Conservation (phyloP, 75 land plant genomes). For the Selaginella tamariscina region DNA sequence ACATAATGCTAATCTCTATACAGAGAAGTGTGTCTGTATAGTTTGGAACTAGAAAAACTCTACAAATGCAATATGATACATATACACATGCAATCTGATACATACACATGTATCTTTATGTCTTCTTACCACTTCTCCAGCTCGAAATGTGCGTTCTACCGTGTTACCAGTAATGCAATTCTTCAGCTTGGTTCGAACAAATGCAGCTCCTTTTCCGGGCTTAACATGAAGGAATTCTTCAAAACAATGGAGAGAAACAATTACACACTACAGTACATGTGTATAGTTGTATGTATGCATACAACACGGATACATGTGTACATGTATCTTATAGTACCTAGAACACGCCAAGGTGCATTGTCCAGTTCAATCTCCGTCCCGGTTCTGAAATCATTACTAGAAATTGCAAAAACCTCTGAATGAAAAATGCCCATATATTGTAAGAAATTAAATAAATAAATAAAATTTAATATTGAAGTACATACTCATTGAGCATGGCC, state of each 20-base stretch:
- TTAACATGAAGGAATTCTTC: constrained; percentile 96
- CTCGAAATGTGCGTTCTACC: constrained; percentile 88
- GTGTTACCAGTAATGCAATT: constrained; percentile 83
- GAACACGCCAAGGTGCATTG: constrained; percentile 78
- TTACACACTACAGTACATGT: too few relatives aligned
- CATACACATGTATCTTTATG: too few relatives aligned
- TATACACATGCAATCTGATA: too few relatives aligned
- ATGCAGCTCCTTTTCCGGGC: constrained; percentile 98
- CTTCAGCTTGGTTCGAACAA: constrained; percentile 81
- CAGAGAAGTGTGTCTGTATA: too few relatives aligned
- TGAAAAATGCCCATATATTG: too few relatives aligned
- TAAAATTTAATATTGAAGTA: too few relatives aligned
- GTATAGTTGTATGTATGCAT: too few relatives aligned
- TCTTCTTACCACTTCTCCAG: constrained; percentile 30
- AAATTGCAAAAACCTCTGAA: constrained; percentile 55
- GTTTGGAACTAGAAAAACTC: neutral
- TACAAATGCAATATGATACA: too few relatives aligned
- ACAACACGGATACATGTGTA: too few relatives aligned
- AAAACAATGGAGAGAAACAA: constrained; percentile 15
- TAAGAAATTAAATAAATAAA: too few relatives aligned
- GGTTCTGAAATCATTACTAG: constrained; percentile 78
- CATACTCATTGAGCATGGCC: too few relatives aligned
- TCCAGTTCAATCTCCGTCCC: constrained; percentile 77
- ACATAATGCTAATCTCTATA: neutral
- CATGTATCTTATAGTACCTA: too few relatives aligned